These are phyloP conservation scores for Zygoascus sp. DNA, from an alignment of 1,139 yeast genomes.

Conservation along the genomic window DNA sequence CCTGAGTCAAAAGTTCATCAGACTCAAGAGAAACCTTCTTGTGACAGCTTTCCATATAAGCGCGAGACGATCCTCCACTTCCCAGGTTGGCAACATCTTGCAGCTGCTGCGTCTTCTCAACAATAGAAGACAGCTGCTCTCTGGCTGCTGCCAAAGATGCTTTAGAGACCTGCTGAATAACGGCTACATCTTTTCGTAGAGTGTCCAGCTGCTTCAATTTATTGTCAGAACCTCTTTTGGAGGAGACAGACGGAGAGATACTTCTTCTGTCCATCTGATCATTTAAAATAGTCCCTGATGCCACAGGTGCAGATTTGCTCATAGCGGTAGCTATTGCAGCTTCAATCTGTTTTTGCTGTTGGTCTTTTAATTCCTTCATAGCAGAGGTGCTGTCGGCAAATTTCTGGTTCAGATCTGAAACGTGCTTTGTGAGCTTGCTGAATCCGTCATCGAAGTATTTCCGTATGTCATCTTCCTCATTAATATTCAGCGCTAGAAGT, in stretches of 20 bases:
- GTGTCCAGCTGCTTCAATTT: slow-evolving; percentile 21
- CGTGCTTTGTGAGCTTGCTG: slow-evolving; percentile 27
- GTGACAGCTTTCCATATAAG: slow-evolving; percentile 77
- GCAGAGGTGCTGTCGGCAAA: slow-evolving; percentile 31
- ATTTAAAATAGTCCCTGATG: not conserved
- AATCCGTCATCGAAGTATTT: slow-evolving; percentile 34
- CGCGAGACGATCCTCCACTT: slow-evolving; percentile 49
- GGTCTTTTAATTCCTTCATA: slow-evolving; percentile 15
- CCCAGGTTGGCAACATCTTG: slow-evolving; percentile 34
- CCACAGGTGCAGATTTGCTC: not conserved
- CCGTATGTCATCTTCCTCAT: slow-evolving; percentile 33
- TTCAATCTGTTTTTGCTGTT: slow-evolving; percentile 4
- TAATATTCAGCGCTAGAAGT: slow-evolving; percentile 52
- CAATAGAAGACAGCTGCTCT: slow-evolving; percentile 43
- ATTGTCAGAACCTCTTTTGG: not conserved
- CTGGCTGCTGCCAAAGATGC: slow-evolving; percentile 44
- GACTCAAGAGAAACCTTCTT: slow-evolving; percentile 69
- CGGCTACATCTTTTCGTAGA: slow-evolving; percentile 55
- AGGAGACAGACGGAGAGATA: not conserved
- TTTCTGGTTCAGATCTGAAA: slow-evolving; percentile 38
- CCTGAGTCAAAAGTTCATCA: slow-evolving; percentile 66
- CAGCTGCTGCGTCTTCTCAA: slow-evolving; percentile 49
- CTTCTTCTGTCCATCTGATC: not conserved
- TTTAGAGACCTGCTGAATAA: slow-evolving; percentile 56
- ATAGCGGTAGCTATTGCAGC: not conserved